Evolutionary conservation across 2,329 filamentous ascomycete genomes (phyloP).

Genomic region (Neonectria faginata): DNA sequence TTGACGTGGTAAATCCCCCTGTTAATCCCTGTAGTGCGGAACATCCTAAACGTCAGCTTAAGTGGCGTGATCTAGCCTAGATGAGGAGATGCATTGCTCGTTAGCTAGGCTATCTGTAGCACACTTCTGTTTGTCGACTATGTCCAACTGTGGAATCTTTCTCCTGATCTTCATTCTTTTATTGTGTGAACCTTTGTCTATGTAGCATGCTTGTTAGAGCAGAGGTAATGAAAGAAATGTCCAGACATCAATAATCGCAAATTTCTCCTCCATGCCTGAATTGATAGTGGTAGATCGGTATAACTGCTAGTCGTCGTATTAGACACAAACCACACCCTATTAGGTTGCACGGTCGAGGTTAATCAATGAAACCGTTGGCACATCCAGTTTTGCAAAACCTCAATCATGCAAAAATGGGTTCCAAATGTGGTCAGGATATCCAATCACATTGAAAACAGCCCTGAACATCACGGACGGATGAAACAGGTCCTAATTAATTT

Average conservation of each 20-base stretch:
- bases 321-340: background rate
- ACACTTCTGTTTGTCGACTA: background rate
- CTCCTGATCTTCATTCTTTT: too few species aligned
- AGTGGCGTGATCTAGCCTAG: background rate
- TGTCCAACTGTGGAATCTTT: background rate
- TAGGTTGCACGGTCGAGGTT: background rate
- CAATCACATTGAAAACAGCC: background rate
- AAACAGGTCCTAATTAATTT: background rate
- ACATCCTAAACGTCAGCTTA: too few species aligned
- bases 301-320: background rate
- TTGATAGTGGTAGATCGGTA: background rate
- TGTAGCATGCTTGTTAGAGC: background rate
- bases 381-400: background rate
- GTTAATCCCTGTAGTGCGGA: too few species aligned
- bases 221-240: too few species aligned
- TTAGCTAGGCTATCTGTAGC: background rate
- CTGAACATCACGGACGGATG: background rate
- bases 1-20: background rate
- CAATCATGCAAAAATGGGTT: background rate
- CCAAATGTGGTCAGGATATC: background rate
- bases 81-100: background rate
- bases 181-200: background rate
- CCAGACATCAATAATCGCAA: background rate
- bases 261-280: too few species aligned
- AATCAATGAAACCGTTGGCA: background rate